phyloP scores from a whole-genome alignment of 2,329 filamentous ascomycete genomes.

The Colletotrichum filicis region DNA sequence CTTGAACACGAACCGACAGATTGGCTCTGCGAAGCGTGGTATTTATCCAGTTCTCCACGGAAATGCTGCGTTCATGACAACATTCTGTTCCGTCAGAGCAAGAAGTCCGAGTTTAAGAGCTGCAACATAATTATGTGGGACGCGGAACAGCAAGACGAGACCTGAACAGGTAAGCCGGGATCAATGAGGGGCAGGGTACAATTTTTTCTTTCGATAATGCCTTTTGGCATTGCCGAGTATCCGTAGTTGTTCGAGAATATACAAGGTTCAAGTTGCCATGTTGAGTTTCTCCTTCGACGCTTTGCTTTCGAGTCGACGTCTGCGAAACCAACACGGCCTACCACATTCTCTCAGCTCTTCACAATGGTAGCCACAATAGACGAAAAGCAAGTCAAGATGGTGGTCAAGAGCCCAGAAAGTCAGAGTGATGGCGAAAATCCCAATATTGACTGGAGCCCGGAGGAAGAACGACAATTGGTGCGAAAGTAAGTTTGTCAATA shows the following conservation, averaged over 20 bases:
- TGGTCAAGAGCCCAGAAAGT: constrained; percentile 8
- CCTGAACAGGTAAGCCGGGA: not conserved
- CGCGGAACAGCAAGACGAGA: constrained; percentile 6
- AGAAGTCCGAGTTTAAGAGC: not conserved
- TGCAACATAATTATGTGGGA: not conserved
- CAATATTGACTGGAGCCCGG: constrained; percentile 39
- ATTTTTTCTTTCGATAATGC: not conserved
- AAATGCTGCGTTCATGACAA: not conserved
- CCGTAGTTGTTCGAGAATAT: not conserved
- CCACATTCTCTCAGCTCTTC: not conserved
- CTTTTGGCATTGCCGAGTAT: not conserved
- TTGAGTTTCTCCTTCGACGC: not conserved
- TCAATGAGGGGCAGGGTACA: not conserved
- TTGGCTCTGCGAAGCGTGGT: not conserved
- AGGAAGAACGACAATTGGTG: constrained; percentile 42
- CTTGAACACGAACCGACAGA: not conserved
- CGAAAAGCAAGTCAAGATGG: constrained; percentile 13
- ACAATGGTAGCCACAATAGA: constrained; percentile 7
- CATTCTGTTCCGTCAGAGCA: not conserved
- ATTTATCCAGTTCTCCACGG: not conserved
- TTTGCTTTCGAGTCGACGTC: not conserved
- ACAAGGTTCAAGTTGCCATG: not conserved
- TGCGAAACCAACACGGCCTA: not conserved
- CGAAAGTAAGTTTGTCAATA: constrained; percentile 39
- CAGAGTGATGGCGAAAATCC: constrained; percentile 15